These are phyloP conservation scores for Lizonia empirigonia DNA, from an alignment of 2,329 filamentous ascomycete genomes.

Conservation along the genomic window DNA sequence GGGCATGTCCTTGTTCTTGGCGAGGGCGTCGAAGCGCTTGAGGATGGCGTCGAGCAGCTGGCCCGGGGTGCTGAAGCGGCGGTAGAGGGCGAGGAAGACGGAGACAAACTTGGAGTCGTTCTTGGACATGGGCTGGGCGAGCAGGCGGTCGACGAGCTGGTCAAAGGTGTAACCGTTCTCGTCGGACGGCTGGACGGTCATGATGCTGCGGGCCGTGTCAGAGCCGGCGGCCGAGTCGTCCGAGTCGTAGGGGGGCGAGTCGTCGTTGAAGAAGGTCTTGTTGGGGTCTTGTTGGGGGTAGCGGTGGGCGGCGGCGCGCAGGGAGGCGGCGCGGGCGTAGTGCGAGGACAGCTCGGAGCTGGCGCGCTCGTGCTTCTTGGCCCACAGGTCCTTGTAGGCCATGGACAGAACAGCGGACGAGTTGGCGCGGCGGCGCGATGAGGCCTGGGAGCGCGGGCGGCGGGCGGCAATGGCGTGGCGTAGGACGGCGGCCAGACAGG, in stretches of 20 bases:
- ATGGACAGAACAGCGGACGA: slow-evolving; percentile 52
- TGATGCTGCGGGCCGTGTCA: slow-evolving; percentile 58
- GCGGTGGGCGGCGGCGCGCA: slow-evolving; percentile 41
- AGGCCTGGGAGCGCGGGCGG: slow-evolving; percentile 55
- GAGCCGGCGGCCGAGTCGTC: slow-evolving; percentile 70
- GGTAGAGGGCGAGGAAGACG: slow-evolving; percentile 90
- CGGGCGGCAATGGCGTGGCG: slow-evolving; percentile 70
- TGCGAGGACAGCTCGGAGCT: slow-evolving; percentile 54
- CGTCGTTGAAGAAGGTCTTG: slow-evolving; percentile 69
- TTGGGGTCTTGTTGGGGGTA: slow-evolving; percentile 54
- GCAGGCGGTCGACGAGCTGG: slow-evolving; percentile 76
- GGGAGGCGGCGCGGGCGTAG: slow-evolving; percentile 33
- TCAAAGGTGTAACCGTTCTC: slow-evolving; percentile 64
- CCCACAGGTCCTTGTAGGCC: slow-evolving; percentile 47
- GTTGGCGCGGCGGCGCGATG: slow-evolving; percentile 51
- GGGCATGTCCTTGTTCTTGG: slow-evolving; percentile 69
- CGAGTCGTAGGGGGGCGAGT: slow-evolving; percentile 71
- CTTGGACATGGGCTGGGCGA: slow-evolving; percentile 80
- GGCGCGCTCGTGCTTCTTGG: slow-evolving; percentile 53
- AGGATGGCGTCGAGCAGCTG: slow-evolving; percentile 80
- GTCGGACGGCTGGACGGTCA: slow-evolving; percentile 54
- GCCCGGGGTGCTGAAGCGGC: slow-evolving; percentile 85
- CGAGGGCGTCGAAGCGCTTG: slow-evolving; percentile 72
- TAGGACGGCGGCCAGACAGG: slow-evolving; percentile 77
- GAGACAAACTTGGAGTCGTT: slow-evolving; percentile 87